phyloP scores from a whole-genome alignment of 768 basidiomycete genomes.

The Gymnopilus dilepis region DNA sequence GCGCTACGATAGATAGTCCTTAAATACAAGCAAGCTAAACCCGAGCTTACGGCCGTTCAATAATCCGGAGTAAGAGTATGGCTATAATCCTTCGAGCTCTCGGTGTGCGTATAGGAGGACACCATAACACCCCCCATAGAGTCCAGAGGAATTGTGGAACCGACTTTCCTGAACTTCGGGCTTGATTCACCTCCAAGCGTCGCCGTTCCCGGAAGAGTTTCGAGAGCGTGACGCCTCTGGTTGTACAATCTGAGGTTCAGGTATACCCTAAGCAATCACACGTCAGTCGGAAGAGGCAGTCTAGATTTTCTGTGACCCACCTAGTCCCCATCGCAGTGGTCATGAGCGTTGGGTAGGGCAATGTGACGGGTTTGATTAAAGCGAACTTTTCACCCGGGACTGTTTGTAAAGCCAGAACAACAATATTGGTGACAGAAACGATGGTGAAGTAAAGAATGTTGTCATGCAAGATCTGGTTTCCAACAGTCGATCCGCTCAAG shows the following conservation, averaged over 20 bases:
- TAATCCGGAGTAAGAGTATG: too few relatives aligned
- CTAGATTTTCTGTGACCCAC: not conserved
- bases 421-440: not conserved
- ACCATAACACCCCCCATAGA: too few relatives aligned
- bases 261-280: constrained; percentile 3
- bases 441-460: constrained; percentile 3
- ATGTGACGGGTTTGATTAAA: not conserved
- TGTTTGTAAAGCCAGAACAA: not conserved
- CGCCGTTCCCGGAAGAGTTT: too few relatives aligned
- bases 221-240: not conserved
- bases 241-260: constrained; percentile 1
- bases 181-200: too few relatives aligned
- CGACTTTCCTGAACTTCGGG: too few relatives aligned
- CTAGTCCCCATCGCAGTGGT: constrained; percentile 1
- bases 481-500: not conserved
- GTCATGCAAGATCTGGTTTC: not conserved
- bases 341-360: constrained; percentile 1
- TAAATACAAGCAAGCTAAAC: too few relatives aligned
- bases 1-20: too few relatives aligned
- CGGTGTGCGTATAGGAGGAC: too few relatives aligned
- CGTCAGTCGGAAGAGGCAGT: too few relatives aligned
- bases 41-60: too few relatives aligned
- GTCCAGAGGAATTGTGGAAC: too few relatives aligned
- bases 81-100: too few relatives aligned
- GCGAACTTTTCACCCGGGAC: not conserved